These are phyloP conservation scores for Venturia pyrina DNA, from an alignment of 2,329 filamentous ascomycete genomes.

Conservation along the genomic window DNA sequence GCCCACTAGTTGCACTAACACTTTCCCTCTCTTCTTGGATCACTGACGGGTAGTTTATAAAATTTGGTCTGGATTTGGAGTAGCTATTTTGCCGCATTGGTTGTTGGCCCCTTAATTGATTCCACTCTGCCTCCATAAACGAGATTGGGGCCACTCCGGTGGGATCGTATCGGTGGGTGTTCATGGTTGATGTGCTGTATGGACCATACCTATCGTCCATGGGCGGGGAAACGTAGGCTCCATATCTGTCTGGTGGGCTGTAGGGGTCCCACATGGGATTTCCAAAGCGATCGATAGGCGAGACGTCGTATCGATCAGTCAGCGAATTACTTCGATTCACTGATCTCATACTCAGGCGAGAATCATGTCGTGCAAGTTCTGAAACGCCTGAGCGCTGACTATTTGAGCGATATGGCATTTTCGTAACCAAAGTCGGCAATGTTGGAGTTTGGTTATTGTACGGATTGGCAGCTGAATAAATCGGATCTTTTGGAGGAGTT, in stretches of 20 bases:
- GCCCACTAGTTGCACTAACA: background rate
- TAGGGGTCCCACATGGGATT: background rate
- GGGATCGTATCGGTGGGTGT: background rate
- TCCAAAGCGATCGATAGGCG: background rate
- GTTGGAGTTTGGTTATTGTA: background rate
- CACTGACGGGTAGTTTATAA: background rate
- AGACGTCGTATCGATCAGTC: background rate
- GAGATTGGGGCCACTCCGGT: background rate
- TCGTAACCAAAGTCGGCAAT: background rate
- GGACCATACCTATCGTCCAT: conserved; percentile 4
- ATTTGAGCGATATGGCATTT: conserved; percentile 2
- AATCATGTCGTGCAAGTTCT: background rate
- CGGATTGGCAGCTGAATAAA: background rate
- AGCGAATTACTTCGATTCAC: background rate
- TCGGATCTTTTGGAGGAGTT: background rate
- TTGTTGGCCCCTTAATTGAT: background rate
- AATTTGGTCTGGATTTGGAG: background rate
- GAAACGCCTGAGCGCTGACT: background rate
- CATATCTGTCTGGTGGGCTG: background rate
- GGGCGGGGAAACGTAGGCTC: background rate
- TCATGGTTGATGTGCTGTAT: background rate
- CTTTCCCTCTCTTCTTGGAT: background rate
- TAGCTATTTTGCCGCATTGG: background rate
- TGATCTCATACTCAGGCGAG: background rate
- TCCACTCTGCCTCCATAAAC: background rate